These are phyloP conservation scores for Takashimella tepidaria DNA, from an alignment of 1,284 basidiomycete species.

Conservation along the genomic window DNA sequence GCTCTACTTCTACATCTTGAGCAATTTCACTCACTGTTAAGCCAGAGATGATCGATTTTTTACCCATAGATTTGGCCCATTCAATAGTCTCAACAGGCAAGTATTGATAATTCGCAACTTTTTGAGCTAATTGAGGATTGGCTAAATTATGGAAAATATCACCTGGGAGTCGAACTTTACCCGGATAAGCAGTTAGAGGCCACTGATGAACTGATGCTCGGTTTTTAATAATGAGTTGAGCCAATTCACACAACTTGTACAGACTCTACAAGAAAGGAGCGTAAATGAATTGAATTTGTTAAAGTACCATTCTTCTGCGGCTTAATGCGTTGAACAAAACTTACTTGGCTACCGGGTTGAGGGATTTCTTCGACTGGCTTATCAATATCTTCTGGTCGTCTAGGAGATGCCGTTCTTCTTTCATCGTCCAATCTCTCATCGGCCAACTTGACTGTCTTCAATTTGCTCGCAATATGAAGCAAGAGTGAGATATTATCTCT, in stretches of 20 bases:
- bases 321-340: no score
- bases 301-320: no score
- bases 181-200: constrained; percentile 73
- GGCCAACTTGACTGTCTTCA: constrained; percentile 71
- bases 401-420: not conserved
- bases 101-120: constrained; percentile 27
- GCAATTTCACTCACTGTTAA: constrained; percentile 5
- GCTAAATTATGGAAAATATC: constrained; percentile 63
- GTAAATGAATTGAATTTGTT: no score
- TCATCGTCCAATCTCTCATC: constrained; percentile 16
- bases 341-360: constrained; percentile 4
- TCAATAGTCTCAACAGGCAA: constrained; percentile 26
- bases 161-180: constrained; percentile 68
- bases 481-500: constrained; percentile 76
- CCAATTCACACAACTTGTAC: constrained; percentile 81
- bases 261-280: constrained; percentile 80
- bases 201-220: constrained; percentile 65
- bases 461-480: constrained; percentile 72
- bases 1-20: not conserved
- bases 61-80: constrained; percentile 25
- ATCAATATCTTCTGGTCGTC: not conserved
- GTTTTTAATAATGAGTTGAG: constrained; percentile 75
- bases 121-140: constrained; percentile 19
- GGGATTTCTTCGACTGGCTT: not conserved
- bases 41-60: constrained; percentile 5